phyloP scores from a whole-genome alignment of 2,329 filamentous ascomycete species.

The Chalaropsis thielavioides region DNA sequence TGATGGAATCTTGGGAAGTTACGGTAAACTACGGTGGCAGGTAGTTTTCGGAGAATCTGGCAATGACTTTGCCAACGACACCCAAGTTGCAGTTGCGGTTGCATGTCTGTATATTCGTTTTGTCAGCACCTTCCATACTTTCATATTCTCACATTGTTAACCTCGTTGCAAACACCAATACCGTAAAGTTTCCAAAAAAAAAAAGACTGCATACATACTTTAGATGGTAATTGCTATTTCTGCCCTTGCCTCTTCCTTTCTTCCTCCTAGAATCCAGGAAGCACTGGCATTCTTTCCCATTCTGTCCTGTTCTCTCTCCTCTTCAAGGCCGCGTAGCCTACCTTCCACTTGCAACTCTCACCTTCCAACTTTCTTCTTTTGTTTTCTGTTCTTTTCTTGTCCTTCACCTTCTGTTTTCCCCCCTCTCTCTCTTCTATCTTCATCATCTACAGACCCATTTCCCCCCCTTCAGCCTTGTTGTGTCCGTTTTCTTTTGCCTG shows the following conservation, averaged over 20 bases:
- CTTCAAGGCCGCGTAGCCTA: constrained; percentile 4
- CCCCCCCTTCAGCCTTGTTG: neutral
- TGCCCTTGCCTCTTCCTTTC: constrained; percentile 2
- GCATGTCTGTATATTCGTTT: neutral
- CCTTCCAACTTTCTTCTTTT: neutral
- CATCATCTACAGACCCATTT: neutral
- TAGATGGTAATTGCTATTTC: neutral
- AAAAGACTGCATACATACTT: neutral
- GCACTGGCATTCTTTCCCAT: constrained; percentile 6
- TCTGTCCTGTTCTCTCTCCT: neutral
- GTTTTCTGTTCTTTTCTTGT: neutral
- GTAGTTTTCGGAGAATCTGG: neutral
- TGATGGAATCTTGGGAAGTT: neutral
- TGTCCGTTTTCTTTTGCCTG: neutral
- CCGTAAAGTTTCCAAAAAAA: neutral
- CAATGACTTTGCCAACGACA: neutral
- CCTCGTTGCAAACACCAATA: neutral
- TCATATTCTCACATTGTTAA: neutral
- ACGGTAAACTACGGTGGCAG: neutral
- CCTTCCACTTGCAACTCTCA: neutral
- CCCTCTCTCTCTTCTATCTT: neutral
- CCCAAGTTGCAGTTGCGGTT: neutral
- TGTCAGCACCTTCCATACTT: neutral
- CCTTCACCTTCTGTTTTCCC: neutral
- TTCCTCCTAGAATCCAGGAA: neutral